Conservation (phyloP, 2,329 filamentous ascomycete genomes). For the Leptoxyphium fumago region DNA sequence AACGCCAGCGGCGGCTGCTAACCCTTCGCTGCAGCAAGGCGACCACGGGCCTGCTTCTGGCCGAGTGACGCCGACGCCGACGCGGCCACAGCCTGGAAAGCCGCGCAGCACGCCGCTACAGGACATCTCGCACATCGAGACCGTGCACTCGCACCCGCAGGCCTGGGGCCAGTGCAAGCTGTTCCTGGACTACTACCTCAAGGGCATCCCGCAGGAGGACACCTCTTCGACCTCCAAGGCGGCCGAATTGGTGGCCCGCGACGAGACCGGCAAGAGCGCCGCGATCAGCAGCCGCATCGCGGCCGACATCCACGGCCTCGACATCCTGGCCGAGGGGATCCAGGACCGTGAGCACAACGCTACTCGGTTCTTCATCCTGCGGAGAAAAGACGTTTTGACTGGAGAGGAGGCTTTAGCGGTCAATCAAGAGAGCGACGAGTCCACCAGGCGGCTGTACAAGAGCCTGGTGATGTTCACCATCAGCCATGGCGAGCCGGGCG, state of each 20-base stretch:
- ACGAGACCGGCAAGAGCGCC: constrained; percentile 44
- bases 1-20: constrained; percentile 9
- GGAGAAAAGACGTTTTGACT: constrained; percentile 12
- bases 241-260: constrained; percentile 56
- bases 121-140: constrained; percentile 48
- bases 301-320: constrained; percentile 50
- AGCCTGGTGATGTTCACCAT: constrained; percentile 74
- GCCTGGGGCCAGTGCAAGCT: constrained; percentile 79
- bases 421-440: constrained; percentile 4
- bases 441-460: constrained; percentile 34
- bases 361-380: constrained; percentile 63
- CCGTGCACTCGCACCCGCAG: constrained; percentile 86
- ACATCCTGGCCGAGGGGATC: constrained; percentile 53
- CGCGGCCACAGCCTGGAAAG: constrained; percentile 30
- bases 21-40: neutral
- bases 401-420: neutral
- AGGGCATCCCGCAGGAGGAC: constrained; percentile 65
- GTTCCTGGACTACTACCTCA: constrained; percentile 58
- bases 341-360: constrained; percentile 63
- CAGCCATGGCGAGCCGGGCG: constrained; percentile 57
- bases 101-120: constrained; percentile 35
- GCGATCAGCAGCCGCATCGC: constrained; percentile 69
- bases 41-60: constrained; percentile 4
- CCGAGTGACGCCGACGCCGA: constrained; percentile 28
- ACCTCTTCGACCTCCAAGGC: constrained; percentile 74